Conservation (phyloP, 805 yeast species). For the Debaryomyces hansenii region DNA sequence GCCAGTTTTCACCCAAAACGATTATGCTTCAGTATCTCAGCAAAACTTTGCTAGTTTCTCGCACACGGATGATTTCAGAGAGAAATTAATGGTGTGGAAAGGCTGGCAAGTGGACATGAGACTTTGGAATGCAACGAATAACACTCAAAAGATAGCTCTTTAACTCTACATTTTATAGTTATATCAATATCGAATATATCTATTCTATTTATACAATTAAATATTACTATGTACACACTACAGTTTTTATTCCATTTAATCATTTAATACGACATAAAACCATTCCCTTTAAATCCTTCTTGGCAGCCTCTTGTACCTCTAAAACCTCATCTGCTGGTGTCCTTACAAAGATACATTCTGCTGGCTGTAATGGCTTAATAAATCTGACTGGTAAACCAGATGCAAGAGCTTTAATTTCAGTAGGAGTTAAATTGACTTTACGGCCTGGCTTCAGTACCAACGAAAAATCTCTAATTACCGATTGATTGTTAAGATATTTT, state of each 20-base stretch:
- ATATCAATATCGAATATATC: conserved; percentile 1
- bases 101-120: conserved; percentile 89
- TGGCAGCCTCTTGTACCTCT: conserved; percentile 85
- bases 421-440: conserved; percentile 59
- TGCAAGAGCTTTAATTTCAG: conserved; percentile 71
- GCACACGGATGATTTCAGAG: conserved; percentile 51
- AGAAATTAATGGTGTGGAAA: conserved; percentile 69
- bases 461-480: conserved; percentile 71
- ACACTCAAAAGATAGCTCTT: conserved; percentile 32
- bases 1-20: conserved; percentile 29
- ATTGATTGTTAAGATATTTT: conserved; percentile 77
- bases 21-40: conserved; percentile 27
- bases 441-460: conserved; percentile 85
- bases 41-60: conserved; percentile 15
- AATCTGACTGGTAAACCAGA: conserved; percentile 74
- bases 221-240: conserved; percentile 9
- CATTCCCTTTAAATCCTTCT: conserved; percentile 69
- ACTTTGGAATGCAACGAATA: conserved; percentile 70
- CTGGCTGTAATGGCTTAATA: conserved; percentile 81
- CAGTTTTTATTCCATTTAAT: neutral
- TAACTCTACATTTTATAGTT: conserved; percentile 7
- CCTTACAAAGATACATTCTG: conserved; percentile 78
- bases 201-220: neutral
- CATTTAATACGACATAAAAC: conserved; percentile 74
- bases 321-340: conserved; percentile 49